Percentiles rank a stretch among this genome's conserved stretches.
These are phyloP conservation scores for Hanseniaspora osmophila DNA, from an alignment of 805 yeast species.

Conservation along the genomic window DNA sequence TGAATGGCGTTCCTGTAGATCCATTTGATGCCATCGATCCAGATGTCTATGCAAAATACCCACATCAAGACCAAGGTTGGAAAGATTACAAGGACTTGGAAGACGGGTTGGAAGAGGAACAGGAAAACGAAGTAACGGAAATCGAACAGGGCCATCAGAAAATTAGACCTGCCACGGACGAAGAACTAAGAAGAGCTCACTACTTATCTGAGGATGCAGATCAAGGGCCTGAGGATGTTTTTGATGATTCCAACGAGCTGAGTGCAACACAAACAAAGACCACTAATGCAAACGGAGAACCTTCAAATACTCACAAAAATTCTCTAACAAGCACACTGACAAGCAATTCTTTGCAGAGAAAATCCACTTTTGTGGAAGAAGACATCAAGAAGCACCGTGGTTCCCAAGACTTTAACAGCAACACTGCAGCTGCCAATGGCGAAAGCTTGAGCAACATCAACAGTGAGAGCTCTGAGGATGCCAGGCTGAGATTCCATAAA, in stretches of 20 bases:
- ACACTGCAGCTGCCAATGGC: no score
- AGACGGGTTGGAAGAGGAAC: conserved; percentile 12
- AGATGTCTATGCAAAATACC: conserved; percentile 28
- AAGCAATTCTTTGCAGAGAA: not conserved
- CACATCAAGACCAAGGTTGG: conserved; percentile 50
- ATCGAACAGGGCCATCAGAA: conserved; percentile 1
- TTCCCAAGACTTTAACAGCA: no score
- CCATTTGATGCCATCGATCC: conserved; percentile 2
- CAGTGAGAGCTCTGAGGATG: not conserved
- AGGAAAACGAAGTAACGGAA: conserved; percentile 12
- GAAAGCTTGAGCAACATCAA: no score
- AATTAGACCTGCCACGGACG: conserved; percentile 18
- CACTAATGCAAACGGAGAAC: not conserved
- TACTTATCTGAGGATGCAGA: conserved; percentile 12
- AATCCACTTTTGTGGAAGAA: conserved; percentile 3
- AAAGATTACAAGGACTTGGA: conserved; percentile 34
- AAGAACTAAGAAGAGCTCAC: conserved; percentile 18
- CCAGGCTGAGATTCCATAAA: not conserved
- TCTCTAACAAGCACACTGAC: not conserved
- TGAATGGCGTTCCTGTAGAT: no score
- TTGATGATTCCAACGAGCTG: not conserved
- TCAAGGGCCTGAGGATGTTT: not conserved
- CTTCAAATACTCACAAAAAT: not conserved
- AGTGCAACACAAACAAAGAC: not conserved
- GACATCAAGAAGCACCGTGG: no score